Evolutionary conservation across 495 filamentous ascomycete genomes (phyloP).

Genomic region (Haplographium delicatum): DNA sequence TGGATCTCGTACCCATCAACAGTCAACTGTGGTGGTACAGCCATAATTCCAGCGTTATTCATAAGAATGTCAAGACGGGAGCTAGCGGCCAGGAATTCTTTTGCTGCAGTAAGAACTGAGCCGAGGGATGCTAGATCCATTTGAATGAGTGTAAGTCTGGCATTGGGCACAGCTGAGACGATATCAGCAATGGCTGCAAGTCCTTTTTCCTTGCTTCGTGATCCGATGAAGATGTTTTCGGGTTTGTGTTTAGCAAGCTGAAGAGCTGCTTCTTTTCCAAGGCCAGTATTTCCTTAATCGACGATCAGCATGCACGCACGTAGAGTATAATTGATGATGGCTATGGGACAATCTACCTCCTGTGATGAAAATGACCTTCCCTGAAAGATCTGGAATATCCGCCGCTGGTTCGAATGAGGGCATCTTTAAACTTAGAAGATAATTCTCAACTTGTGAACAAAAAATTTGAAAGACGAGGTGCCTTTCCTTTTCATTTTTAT

Average conservation of each 20-base stretch:
- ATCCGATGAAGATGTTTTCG: not conserved
- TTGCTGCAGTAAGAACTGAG: constrained; percentile 5
- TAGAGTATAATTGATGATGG: no score
- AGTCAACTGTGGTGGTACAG: constrained; percentile 38
- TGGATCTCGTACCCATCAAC: constrained; percentile 62
- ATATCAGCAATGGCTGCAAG: not conserved
- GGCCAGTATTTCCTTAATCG: not conserved
- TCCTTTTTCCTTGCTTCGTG: not conserved
- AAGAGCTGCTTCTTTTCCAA: not conserved
- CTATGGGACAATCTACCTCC: constrained; percentile 50
- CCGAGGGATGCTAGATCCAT: constrained; percentile 16
- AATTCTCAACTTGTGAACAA: no score
- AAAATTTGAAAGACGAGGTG: no score
- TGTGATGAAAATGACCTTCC: constrained; percentile 59
- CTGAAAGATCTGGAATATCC: constrained; percentile 52
- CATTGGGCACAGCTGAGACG: not conserved
- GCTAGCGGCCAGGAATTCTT: not conserved
- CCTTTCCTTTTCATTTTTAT: no score
- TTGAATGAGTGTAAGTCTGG: constrained; percentile 7
- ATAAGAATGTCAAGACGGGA: constrained; percentile 53
- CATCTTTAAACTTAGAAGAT: no score
- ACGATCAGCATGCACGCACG: no score
- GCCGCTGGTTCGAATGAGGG: constrained; percentile 50
- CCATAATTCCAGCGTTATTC: constrained; percentile 69
- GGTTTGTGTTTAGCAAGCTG: not conserved